Conservation (phyloP, 2,329 filamentous ascomycete species). For the Plenodomus lindquistii region DNA sequence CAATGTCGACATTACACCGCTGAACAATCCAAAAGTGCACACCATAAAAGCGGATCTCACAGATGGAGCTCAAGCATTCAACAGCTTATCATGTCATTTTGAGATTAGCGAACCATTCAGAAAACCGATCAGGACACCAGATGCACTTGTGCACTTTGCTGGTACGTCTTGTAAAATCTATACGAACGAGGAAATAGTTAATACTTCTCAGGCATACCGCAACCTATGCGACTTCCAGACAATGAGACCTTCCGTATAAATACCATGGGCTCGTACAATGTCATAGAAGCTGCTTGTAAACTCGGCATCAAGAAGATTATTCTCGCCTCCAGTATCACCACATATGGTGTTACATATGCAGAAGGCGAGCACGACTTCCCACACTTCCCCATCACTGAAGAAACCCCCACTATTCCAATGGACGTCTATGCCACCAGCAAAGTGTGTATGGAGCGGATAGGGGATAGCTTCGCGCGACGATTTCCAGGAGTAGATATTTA, state of each 20-base stretch:
- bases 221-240: slow-evolving; percentile 64
- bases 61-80: slow-evolving; percentile 59
- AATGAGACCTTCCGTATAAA: slow-evolving; percentile 58
- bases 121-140: slow-evolving; percentile 47
- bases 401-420: slow-evolving; percentile 60
- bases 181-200: background rate
- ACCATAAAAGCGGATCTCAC: slow-evolving; percentile 61
- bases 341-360: slow-evolving; percentile 61
- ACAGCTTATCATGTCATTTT: slow-evolving; percentile 60
- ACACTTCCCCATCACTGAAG: slow-evolving; percentile 62
- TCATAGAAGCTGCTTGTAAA: slow-evolving; percentile 64
- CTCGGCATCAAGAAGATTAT: slow-evolving; percentile 64
- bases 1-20: slow-evolving; percentile 56
- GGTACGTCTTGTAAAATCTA: slow-evolving; percentile 36
- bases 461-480: slow-evolving; percentile 57
- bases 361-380: slow-evolving; percentile 60
- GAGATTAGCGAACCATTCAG: slow-evolving; percentile 50
- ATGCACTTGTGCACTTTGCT: slow-evolving; percentile 65
- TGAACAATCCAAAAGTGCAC: slow-evolving; percentile 52
- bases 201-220: slow-evolving; percentile 43
- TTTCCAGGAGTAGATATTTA: slow-evolving; percentile 61
- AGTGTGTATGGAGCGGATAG: slow-evolving; percentile 60
- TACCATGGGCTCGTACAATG: slow-evolving; percentile 54
- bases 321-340: slow-evolving; percentile 61
- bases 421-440: slow-evolving; percentile 65